These are phyloP conservation scores for Pichia deserticola DNA, from an alignment of 805 yeast species.

Conservation along the genomic window DNA sequence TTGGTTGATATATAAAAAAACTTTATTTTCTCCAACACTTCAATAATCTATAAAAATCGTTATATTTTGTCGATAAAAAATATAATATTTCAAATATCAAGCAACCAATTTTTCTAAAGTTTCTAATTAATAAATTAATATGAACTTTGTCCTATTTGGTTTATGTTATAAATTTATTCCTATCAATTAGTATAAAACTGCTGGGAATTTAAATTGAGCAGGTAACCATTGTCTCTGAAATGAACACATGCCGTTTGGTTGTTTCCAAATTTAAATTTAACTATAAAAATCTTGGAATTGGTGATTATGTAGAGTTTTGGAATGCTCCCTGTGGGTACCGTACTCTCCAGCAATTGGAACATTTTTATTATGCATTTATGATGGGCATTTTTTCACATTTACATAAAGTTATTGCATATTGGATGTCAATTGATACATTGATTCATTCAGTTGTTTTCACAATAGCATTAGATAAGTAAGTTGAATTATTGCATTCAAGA, in stretches of 20 bases:
- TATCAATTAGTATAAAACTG: not conserved
- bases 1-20: no score
- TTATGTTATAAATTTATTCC: not conserved
- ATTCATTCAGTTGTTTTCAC: slow-evolving; percentile 31
- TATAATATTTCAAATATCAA: no score
- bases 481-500: not conserved
- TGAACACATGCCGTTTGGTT: slow-evolving; percentile 9
- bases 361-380: slow-evolving; percentile 13
- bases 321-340: slow-evolving; percentile 10
- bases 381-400: no score
- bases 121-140: no score
- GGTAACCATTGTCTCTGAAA: slow-evolving; percentile 7
- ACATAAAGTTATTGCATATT: slow-evolving; percentile 48
- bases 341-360: slow-evolving; percentile 16
- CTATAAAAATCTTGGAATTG: not conserved
- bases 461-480: slow-evolving; percentile 10
- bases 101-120: no score
- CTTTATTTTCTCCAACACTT: no score
- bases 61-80: no score
- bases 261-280: slow-evolving; percentile 5
- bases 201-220: not conserved
- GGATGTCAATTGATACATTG: slow-evolving; percentile 31
- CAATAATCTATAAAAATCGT: no score
- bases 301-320: not conserved
- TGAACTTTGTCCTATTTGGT: no score